Percentiles rank a stretch among this genome's conserved stretches.
These are phyloP conservation scores for Amphirosellinia nigrospora DNA, from an alignment of 495 filamentous ascomycete genomes.

Conservation along the genomic window DNA sequence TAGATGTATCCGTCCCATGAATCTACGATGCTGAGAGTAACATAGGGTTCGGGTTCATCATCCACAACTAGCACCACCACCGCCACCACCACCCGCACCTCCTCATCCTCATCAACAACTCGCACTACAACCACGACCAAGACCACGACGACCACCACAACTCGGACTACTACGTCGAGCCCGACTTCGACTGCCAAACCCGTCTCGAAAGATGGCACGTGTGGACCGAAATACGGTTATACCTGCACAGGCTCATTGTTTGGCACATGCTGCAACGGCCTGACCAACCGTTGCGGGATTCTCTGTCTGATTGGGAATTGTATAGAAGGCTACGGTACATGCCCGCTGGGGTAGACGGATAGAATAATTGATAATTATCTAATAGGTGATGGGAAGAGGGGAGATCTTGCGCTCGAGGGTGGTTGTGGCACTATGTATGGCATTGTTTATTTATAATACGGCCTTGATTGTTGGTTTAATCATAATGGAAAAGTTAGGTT, in stretches of 20 bases:
- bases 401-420: neutral
- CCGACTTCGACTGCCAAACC: slow-evolving; percentile 28
- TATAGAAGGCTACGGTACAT: slow-evolving; percentile 14
- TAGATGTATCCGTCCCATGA: neutral
- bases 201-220: slow-evolving; percentile 28
- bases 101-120: slow-evolving; percentile 29
- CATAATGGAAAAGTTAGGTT: neutral
- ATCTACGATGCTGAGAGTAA: slow-evolving; percentile 9
- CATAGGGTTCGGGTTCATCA: slow-evolving; percentile 11
- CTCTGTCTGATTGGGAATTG: slow-evolving; percentile 25
- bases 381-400: neutral
- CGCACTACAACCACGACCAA: slow-evolving; percentile 25
- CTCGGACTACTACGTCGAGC: slow-evolving; percentile 17
- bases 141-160: slow-evolving; percentile 25
- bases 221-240: slow-evolving; percentile 30
- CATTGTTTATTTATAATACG: slow-evolving; percentile 4
- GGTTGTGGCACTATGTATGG: neutral
- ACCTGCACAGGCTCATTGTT: slow-evolving; percentile 46
- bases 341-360: slow-evolving; percentile 2
- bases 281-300: slow-evolving; percentile 32
- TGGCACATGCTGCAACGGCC: slow-evolving; percentile 47
- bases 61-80: slow-evolving; percentile 22
- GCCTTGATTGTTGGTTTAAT: neutral
- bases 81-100: slow-evolving; percentile 6
- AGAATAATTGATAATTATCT: neutral